Conservation (phyloP, 2,329 filamentous ascomycete species). For the Verticillium nubilum region DNA sequence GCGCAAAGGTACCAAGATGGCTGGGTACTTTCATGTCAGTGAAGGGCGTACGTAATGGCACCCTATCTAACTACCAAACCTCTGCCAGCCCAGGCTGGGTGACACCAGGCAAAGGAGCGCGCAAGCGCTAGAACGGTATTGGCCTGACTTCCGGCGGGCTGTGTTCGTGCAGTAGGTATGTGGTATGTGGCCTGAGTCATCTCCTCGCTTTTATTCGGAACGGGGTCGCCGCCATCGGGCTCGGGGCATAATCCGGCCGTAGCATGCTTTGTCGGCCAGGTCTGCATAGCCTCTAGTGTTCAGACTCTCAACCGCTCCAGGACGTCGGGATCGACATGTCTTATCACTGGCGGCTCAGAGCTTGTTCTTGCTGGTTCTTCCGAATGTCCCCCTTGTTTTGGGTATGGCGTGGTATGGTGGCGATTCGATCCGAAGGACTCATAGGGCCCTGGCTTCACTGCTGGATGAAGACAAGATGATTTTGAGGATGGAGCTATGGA, state of each 20-base stretch:
- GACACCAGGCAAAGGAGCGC: background rate
- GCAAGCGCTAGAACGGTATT: background rate
- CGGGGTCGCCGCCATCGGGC: background rate
- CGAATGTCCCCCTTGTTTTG: background rate
- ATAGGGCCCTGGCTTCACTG: background rate
- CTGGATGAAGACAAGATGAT: background rate
- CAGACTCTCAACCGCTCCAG: background rate
- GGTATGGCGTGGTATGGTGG: background rate
- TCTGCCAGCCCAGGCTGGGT: background rate
- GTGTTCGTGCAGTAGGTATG: background rate
- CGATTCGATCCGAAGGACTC: background rate
- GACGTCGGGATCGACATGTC: background rate
- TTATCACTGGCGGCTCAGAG: background rate
- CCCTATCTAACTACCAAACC: no score
- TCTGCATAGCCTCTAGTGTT: background rate
- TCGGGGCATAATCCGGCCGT: background rate
- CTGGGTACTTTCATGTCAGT: background rate
- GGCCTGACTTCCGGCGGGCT: background rate
- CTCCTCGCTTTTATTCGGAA: background rate
- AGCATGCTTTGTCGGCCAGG: background rate
- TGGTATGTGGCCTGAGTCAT: background rate
- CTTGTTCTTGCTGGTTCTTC: background rate
- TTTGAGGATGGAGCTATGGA: background rate
- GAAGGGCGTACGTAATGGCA: background rate
- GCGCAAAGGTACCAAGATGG: background rate